These are phyloP conservation scores for Galeopsis tetrahit DNA, from an alignment of 257 asterid species.

Conservation along the genomic window DNA sequence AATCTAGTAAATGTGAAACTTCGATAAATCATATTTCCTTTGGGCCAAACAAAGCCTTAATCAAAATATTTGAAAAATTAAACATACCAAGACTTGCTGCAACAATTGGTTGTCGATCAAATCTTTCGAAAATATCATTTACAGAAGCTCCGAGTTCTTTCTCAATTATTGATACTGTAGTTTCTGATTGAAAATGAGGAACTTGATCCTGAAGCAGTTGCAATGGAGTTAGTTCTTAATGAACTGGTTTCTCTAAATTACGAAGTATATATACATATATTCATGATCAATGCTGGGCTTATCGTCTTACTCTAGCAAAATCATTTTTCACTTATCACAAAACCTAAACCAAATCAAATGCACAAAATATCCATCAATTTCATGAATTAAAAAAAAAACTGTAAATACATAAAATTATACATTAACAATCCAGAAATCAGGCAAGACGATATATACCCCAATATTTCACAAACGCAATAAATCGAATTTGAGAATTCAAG, in stretches of 20 bases:
- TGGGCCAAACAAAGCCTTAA: neutral
- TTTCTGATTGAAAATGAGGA: constrained; percentile 89
- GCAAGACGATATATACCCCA: too few species aligned
- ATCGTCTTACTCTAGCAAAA: too few species aligned
- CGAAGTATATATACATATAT: constrained; percentile 30
- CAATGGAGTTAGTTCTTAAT: constrained; percentile 14
- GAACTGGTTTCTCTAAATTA: constrained; percentile 7
- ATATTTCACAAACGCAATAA: too few species aligned
- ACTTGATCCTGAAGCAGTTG: constrained; percentile 76
- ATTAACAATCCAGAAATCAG: too few species aligned
- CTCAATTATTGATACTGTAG: constrained; percentile 75
- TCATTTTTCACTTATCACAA: too few species aligned
- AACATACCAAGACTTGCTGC: constrained; percentile 91
- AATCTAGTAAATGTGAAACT: neutral
- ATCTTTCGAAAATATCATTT: constrained; percentile 63
- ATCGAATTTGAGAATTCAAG: constrained; percentile 76
- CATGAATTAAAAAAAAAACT: too few species aligned
- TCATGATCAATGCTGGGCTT: constrained; percentile 31
- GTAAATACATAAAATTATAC: too few species aligned
- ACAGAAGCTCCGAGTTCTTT: constrained; percentile 76
- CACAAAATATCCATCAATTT: too few species aligned
- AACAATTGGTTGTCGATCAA: constrained; percentile 85
- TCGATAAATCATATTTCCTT: neutral
- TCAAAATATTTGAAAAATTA: constrained; percentile 4
- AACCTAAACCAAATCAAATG: too few species aligned